Base-by-base conservation (phyloP, 108 stramenopile genomes). In the Nitzschia sp. region DNA sequence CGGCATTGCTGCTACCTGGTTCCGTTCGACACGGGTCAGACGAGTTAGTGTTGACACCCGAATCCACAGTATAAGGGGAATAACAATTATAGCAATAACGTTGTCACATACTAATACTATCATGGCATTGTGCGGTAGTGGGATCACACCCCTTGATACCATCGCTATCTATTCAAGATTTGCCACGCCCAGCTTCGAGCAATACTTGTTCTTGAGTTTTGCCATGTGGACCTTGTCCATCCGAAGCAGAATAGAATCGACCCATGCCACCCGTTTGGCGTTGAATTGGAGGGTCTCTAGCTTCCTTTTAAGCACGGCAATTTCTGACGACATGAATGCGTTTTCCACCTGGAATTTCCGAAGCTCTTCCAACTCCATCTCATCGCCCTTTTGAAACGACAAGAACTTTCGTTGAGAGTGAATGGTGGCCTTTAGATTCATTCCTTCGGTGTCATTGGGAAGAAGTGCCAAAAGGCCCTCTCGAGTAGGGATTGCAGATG, bases 261-360 rank as follows among this genome's bases (percentile, higher is more conserved):
- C 79, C 83, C 83, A 84, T 32, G 68, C 48, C 1, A 74, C 46
- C 28, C 73, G 76, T 38, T 76, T 76, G 21, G 73, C 70, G 15
- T 47, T 47, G 17, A 23, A 30, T 29, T 70, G 36, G 18, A 73
- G 46, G 47, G 48, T 23, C 27, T 26, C 54, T 24, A 80, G 25
- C 49, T 77, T 76, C 59, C 71, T 61, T 26, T 79, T 65, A 64
- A 79, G 38, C 18, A 84, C 48, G 11, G 42, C 29, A 18, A 80
- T 66, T 56, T 84, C 83, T 9, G 74, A 38, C n/a, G 47, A 65
- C 34, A 80, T 59, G 57, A 84, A 71, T 1, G 83, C 75, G 46
- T 76, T 80, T 46, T 80, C 78, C 6, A 80, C 65, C 47, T 84
- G 83, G 31, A 64, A 59, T 51, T 84, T 51, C 8, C 76, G 71